Evolutionary conservation across 768 basidiomycete species (phyloP).

Genomic region (Piloderma croceum): DNA sequence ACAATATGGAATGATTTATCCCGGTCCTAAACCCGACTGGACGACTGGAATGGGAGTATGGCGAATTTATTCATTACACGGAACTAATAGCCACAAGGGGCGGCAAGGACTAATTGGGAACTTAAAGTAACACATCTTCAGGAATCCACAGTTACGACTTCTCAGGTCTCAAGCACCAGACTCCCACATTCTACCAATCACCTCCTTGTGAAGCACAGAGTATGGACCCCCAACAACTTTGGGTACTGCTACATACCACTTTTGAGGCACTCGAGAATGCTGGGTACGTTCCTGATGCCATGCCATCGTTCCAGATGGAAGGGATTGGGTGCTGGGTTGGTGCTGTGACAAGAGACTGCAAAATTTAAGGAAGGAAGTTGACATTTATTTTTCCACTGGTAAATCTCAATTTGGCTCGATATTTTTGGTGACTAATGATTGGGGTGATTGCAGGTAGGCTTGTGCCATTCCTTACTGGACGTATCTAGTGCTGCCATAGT

Average conservation of each 20-base stretch:
- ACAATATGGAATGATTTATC: too few species aligned
- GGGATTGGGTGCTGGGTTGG: slow-evolving; percentile 64
- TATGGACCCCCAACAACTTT: slow-evolving; percentile 78
- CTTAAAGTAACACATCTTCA: too few species aligned
- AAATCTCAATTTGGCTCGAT: slow-evolving; percentile 10
- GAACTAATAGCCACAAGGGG: too few species aligned
- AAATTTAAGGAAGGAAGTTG: slow-evolving; percentile 56
- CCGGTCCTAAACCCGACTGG: too few species aligned
- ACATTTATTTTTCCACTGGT: slow-evolving; percentile 71
- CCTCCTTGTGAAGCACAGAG: slow-evolving; percentile 68
- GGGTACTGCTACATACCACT: slow-evolving; percentile 59
- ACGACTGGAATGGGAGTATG: too few species aligned
- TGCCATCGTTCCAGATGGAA: slow-evolving; percentile 44
- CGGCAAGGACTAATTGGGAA: too few species aligned
- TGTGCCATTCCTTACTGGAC: slow-evolving; percentile 62
- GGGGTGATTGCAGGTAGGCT: slow-evolving; percentile 70
- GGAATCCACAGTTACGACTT: too few species aligned
- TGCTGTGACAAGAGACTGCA: slow-evolving; percentile 65
- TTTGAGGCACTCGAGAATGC: slow-evolving; percentile 66
- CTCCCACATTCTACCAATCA: slow-evolving; percentile 65
- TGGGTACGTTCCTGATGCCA: slow-evolving; percentile 61
- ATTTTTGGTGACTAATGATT: too few species aligned
- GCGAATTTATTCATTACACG: too few species aligned
- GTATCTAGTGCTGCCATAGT: too few species aligned
- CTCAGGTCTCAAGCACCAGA: too few species aligned